Evolutionary conservation across 1,284 basidiomycete species (phyloP), one percentile per base, ranked within the genome.

Genomic region (Ceratobasidium sp.): DNA sequence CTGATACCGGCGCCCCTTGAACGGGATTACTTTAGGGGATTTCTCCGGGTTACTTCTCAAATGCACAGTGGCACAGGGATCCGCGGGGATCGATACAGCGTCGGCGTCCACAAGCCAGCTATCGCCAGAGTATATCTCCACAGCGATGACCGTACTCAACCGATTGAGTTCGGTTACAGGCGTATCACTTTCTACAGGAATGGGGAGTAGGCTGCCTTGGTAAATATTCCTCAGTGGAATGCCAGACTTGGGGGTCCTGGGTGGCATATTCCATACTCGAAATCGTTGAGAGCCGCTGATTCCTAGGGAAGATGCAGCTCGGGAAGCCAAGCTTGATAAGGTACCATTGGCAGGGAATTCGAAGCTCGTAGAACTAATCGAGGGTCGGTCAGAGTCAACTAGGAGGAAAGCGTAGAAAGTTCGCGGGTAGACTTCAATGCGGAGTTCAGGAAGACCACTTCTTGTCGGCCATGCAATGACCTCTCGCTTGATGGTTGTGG

Each of bases 371-470:
- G 53, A n/a, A 6, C 68, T 22, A 29, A 54, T 56, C 4, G 64
- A 20, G 45, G 35, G 40, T 17, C 38, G 52, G 25, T 25, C 12
- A 22, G 29, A 20, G 50, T 55, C 27, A n/a, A 42, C 29, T 3
- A 68, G 52, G 0, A 52, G 68, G 42, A 27, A 84, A 31, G 89
- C 84, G 70, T 83, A 85, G 75, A 96, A 82, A 38, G 82, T 80
- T 1, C 89, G 88, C 17, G 94, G 94, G 67, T 86, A 85, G 57
- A 96, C 83, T 78, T 98, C 94, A 70, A 98, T 80, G n/a, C 81
- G 79, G 22, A 84, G 81, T 73, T 85, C 84, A 42, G 80, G 76
- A 2, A 64, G 45, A 5, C 60, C 60, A 27, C 47, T 64, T 6
- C 47, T 47, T 60, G 81, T 78, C 15, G 85, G 91, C 70, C 84